phyloP scores from a whole-genome alignment of 768 basidiomycete genomes.

The Paxillus ammoniavirescens region DNA sequence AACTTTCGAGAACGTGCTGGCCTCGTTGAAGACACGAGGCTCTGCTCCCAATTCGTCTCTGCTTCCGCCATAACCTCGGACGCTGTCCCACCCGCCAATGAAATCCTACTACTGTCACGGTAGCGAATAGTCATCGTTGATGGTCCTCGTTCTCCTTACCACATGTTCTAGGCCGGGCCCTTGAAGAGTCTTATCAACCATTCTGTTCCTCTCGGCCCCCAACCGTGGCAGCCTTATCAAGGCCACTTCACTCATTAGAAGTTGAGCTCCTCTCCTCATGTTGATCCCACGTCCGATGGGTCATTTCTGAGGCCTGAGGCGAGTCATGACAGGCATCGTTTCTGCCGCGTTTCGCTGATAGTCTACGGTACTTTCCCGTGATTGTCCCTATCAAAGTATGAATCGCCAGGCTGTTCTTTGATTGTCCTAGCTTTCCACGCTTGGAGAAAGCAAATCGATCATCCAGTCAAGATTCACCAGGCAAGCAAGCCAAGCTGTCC shows the following conservation, averaged over 20 bases:
- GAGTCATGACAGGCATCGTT: neutral
- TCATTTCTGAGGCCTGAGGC: neutral
- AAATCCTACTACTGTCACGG: neutral
- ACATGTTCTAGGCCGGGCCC: neutral
- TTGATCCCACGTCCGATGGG: neutral
- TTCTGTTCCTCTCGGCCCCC: too few species aligned
- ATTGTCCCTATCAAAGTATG: too few species aligned
- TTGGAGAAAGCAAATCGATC: too few species aligned
- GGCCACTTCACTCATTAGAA: neutral
- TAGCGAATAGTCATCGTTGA: neutral
- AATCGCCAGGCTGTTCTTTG: too few species aligned
- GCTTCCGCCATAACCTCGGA: neutral
- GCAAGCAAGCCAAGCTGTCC: neutral
- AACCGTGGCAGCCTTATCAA: too few species aligned
- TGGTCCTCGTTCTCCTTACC: neutral
- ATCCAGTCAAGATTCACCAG: neutral
- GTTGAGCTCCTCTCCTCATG: neutral
- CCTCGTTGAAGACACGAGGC: conserved; percentile 33
- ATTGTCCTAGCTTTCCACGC: too few species aligned
- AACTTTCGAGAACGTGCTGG: conserved; percentile 5
- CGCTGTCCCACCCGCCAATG: neutral
- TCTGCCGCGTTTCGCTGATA: too few species aligned
- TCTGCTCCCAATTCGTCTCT: neutral
- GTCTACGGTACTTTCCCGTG: neutral
- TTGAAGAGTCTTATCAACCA: neutral